phyloP scores from a whole-genome alignment of 2,329 filamentous ascomycete species.

The Aspergillus flavus region DNA sequence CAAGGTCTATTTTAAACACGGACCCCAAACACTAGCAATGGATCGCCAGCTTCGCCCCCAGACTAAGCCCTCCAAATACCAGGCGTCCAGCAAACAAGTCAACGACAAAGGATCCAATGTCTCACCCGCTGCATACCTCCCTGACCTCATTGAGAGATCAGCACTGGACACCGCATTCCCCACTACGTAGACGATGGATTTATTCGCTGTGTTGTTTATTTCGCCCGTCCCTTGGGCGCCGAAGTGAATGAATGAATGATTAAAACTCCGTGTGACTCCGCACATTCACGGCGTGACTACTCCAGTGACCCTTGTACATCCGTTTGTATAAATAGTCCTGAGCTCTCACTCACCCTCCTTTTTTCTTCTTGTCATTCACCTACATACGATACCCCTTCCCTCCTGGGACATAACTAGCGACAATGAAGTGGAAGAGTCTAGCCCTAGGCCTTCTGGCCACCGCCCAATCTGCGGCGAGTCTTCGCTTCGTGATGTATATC shows the following conservation, averaged over 20 bases:
- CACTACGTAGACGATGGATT: neutral
- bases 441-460: conserved; percentile 24
- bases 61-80: neutral
- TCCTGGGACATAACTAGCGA: neutral
- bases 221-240: neutral
- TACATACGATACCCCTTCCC: neutral
- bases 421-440: neutral
- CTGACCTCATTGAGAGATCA: neutral
- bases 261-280: neutral
- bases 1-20: neutral
- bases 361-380: neutral
- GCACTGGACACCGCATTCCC: neutral
- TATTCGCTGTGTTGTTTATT: neutral
- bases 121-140: neutral
- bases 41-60: neutral
- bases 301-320: neutral
- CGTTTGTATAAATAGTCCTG: neutral
- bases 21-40: neutral
- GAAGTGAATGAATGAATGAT: neutral
- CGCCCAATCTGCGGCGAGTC: conserved; percentile 30
- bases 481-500: conserved; percentile 49
- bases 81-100: neutral
- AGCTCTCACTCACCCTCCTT: neutral
- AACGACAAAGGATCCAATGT: neutral
- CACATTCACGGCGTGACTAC: neutral